These are phyloP conservation scores for Ambrosia trifida DNA, from an alignment of 129 eudicot species.

Conservation along the genomic window DNA sequence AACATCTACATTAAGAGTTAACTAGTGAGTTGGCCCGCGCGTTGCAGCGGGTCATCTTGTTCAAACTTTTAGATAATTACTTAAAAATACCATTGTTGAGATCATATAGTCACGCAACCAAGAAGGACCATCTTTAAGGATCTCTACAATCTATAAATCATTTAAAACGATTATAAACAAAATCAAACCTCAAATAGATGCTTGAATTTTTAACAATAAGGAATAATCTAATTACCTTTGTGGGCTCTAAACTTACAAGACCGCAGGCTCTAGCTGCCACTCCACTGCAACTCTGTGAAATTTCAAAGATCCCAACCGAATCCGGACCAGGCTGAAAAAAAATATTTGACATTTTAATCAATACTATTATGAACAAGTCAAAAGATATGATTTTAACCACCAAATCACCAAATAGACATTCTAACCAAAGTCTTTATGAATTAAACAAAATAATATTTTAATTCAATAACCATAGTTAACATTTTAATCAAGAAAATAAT, in stretches of 20 bases:
- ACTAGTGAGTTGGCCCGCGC: too few relatives aligned
- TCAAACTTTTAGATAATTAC: too few relatives aligned
- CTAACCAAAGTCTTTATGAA: too few relatives aligned
- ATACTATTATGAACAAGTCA: background rate
- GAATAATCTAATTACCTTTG: slow-evolving; percentile 49
- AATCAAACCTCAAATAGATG: background rate
- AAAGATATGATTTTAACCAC: background rate
- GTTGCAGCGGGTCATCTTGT: too few relatives aligned
- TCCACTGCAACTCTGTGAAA: slow-evolving; percentile 92
- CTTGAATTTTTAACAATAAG: background rate
- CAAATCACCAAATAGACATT: background rate
- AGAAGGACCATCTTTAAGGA: slow-evolving; percentile 91
- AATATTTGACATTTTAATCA: background rate
- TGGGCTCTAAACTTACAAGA: slow-evolving; percentile 91
- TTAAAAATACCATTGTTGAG: slow-evolving; percentile 26
- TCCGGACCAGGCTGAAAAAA: slow-evolving; percentile 96
- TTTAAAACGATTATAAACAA: background rate
- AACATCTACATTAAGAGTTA: too few relatives aligned
- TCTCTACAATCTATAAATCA: slow-evolving; percentile 62
- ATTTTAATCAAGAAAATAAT: background rate
- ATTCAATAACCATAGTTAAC: too few relatives aligned
- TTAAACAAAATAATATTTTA: too few relatives aligned
- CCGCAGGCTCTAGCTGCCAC: slow-evolving; percentile 99
- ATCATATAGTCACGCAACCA: slow-evolving; percentile 63
- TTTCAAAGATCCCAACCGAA: slow-evolving; percentile 97